phyloP scores from a whole-genome alignment of 352 stramenopile genomes.

The Lagenidium giganteum region DNA sequence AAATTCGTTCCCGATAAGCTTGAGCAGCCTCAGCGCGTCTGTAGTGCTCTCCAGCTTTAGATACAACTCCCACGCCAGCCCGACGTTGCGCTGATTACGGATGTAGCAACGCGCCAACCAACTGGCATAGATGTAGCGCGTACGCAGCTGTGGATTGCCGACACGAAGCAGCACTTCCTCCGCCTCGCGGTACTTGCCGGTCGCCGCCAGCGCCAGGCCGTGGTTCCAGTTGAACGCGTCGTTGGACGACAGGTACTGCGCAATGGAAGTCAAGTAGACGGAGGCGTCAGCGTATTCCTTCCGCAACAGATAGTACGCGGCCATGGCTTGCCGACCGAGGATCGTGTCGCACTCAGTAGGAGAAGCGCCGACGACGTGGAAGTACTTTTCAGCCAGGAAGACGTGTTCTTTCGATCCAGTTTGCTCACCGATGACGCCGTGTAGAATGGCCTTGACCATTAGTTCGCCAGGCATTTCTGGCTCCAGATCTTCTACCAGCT shows the following conservation, averaged over 20 bases:
- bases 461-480: conserved; percentile 32
- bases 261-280: conserved; percentile 67
- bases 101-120: conserved; percentile 67
- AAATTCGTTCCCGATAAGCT: conserved; percentile 66
- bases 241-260: conserved; percentile 36
- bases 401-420: conserved; percentile 57
- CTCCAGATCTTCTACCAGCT: conserved; percentile 53
- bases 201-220: conserved; percentile 45
- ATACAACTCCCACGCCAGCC: conserved; percentile 60
- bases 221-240: conserved; percentile 85
- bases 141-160: conserved; percentile 20
- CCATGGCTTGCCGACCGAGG: conserved; percentile 62
- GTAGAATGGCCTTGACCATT: conserved; percentile 54
- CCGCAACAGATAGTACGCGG: conserved; percentile 58
- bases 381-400: conserved; percentile 71
- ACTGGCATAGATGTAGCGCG: conserved; percentile 32
- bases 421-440: conserved; percentile 54
- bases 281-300: conserved; percentile 61
- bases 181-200: conserved; percentile 36
- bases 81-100: conserved; percentile 17
- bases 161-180: conserved; percentile 55
- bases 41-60: conserved; percentile 43
- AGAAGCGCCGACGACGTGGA: conserved; percentile 46
- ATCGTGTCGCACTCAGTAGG: conserved; percentile 57
- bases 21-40: conserved; percentile 45